These are phyloP conservation scores for Naegleria fowleri DNA, from an alignment of 208 protist species.

Conservation along the genomic window DNA sequence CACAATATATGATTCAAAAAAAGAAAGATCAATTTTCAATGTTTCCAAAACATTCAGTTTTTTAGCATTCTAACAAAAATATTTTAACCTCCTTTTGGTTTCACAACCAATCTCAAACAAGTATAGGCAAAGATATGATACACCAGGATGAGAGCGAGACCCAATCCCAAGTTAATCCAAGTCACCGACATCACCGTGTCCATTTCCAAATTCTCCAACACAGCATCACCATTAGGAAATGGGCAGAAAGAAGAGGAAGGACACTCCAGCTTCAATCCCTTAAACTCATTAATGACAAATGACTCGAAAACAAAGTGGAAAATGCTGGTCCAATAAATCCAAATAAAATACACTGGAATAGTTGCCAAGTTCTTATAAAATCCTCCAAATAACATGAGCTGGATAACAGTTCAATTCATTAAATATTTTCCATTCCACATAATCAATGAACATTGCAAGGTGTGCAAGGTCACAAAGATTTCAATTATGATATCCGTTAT, in stretches of 20 bases:
- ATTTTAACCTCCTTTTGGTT: neutral
- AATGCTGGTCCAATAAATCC: neutral
- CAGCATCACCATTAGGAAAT: neutral
- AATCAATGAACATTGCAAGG: too few relatives aligned
- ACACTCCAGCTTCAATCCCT: neutral
- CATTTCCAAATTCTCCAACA: neutral
- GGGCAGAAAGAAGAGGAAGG: neutral
- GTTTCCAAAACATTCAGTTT: too few relatives aligned
- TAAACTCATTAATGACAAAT: neutral
- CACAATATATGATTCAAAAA: too few relatives aligned
- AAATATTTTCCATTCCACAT: neutral
- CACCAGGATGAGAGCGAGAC: neutral
- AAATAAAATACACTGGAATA: slow-evolving; percentile 27
- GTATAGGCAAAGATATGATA: neutral
- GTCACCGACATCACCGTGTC: neutral
- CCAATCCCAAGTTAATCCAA: neutral
- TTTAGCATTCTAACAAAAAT: too few relatives aligned
- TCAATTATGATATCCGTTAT: too few relatives aligned
- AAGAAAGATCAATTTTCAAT: too few relatives aligned
- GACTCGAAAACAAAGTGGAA: neutral
- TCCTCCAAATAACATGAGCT: slow-evolving; percentile 35
- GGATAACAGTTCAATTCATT: slow-evolving; percentile 5
- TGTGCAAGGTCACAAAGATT: too few relatives aligned
- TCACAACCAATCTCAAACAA: neutral
- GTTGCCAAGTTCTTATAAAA: slow-evolving; percentile 29